Evolutionary conservation across 2,329 filamentous ascomycete genomes (phyloP).

Genomic region (Microdochium nivale): DNA sequence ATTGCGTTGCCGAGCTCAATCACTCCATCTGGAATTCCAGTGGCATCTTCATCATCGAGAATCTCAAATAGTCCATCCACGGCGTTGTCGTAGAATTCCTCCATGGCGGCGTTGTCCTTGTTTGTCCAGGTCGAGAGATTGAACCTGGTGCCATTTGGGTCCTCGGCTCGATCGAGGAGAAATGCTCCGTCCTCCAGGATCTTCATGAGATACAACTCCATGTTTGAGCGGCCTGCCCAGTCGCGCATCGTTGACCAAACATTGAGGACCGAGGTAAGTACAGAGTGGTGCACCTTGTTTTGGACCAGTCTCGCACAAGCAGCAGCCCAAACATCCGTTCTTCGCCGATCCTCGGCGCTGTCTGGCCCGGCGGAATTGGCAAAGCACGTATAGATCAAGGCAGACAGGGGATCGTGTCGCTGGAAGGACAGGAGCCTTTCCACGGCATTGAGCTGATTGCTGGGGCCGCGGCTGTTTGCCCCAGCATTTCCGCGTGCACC

Average conservation of each 20-base stretch:
- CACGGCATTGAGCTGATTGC: conserved; percentile 53
- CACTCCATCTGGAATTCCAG: conserved; percentile 78
- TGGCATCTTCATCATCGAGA: conserved; percentile 74
- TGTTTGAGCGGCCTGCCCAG: conserved; percentile 81
- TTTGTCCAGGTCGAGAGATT: conserved; percentile 65
- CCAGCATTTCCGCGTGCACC: conserved; percentile 35
- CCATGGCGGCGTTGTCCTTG: conserved; percentile 73
- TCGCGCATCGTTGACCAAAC: conserved; percentile 80
- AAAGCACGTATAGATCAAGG: conserved; percentile 81
- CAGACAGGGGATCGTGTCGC: conserved; percentile 76
- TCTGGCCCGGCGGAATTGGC: conserved; percentile 76
- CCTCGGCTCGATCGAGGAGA: conserved; percentile 75
- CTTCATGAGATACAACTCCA: conserved; percentile 93
- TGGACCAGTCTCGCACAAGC: conserved; percentile 77
- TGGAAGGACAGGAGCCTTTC: conserved; percentile 84
- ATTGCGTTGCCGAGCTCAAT: conserved; percentile 81
- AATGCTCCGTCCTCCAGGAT: conserved; percentile 90
- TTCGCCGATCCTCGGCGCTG: conserved; percentile 69
- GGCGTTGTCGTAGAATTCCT: conserved; percentile 81
- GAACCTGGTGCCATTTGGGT: conserved; percentile 63
- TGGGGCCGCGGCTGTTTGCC: conserved; percentile 35
- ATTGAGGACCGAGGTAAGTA: conserved; percentile 77
- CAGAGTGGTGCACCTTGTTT: conserved; percentile 67
- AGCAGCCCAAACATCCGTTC: conserved; percentile 82
- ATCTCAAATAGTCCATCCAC: conserved; percentile 76